Conservation (phyloP, 2,329 filamentous ascomycete species). For the Ilyonectria destructans region DNA sequence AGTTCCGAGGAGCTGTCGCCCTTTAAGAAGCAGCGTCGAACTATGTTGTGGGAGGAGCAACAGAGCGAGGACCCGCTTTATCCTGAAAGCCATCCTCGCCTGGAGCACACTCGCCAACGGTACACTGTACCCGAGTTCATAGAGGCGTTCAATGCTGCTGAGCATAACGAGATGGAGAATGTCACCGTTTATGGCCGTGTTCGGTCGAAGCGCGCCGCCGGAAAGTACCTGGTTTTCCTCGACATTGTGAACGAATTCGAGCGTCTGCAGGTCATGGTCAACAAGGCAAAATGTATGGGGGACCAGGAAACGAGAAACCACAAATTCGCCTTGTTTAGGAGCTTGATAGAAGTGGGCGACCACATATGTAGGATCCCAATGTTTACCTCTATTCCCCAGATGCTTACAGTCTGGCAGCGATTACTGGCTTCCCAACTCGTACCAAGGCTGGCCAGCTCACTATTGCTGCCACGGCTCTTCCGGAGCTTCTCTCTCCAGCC, state of each 20-base stretch:
- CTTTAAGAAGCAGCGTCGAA: conserved; percentile 57
- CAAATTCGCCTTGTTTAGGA: conserved; percentile 74
- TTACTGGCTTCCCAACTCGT: conserved; percentile 79
- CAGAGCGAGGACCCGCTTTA: conserved; percentile 56
- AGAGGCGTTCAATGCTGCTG: conserved; percentile 48
- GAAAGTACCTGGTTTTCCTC: conserved; percentile 88
- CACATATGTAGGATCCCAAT: conserved; percentile 78
- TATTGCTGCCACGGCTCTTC: conserved; percentile 78
- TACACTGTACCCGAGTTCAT: conserved; percentile 56
- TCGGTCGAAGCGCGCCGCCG: conserved; percentile 77
- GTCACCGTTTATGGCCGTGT: conserved; percentile 75
- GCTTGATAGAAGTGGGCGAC: conserved; percentile 84
- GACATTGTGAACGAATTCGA: conserved; percentile 83
- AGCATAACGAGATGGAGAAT: conserved; percentile 45
- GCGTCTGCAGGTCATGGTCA: conserved; percentile 84
- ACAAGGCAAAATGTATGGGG: conserved; percentile 68
- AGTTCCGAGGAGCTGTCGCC: conserved; percentile 50
- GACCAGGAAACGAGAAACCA: conserved; percentile 54
- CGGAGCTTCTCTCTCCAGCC: conserved; percentile 82
- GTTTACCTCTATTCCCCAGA: conserved; percentile 38
- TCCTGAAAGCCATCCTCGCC: conserved; percentile 55
- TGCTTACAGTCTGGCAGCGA: conserved; percentile 64
- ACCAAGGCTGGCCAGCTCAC: conserved; percentile 85
- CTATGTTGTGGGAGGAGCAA: conserved; percentile 53
- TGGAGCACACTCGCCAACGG: conserved; percentile 47